These are phyloP conservation scores for Wallacemonas sp. DNA, from an alignment of 208 protist genomes.

Conservation along the genomic window DNA sequence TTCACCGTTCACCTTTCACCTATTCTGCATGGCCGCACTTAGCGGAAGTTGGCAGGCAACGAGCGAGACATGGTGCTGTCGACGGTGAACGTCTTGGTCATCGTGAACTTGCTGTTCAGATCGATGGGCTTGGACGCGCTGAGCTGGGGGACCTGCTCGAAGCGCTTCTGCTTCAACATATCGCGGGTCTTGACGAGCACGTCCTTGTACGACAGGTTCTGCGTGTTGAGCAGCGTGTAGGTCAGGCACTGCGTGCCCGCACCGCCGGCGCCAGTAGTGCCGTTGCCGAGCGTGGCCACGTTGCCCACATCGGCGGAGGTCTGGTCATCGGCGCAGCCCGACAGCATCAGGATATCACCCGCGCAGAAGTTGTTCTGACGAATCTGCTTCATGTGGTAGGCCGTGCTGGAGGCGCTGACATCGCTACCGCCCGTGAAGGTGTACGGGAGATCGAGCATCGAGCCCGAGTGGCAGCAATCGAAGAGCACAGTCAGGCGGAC, in stretches of 20 bases:
- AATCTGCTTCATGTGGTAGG: conserved; percentile 68
- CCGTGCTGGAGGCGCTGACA: conserved; percentile 13
- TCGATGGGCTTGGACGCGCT: conserved; percentile 67
- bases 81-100: conserved; percentile 34
- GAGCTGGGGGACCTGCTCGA: conserved; percentile 76
- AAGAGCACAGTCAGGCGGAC: conserved; percentile 78
- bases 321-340: conserved; percentile 62
- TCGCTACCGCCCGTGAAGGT: conserved; percentile 39
- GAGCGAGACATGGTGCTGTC: conserved; percentile 32
- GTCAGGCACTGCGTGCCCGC: conserved; percentile 71
- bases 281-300: conserved; percentile 47
- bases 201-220: conserved; percentile 47
- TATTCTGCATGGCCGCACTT: too few species aligned
- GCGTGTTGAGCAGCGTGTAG: conserved; percentile 54
- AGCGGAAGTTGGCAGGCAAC: conserved; percentile 22
- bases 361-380: conserved; percentile 52
- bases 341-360: conserved; percentile 71
- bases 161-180: conserved; percentile 54
- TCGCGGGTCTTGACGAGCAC: conserved; percentile 61
- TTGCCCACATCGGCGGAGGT: conserved; percentile 69
- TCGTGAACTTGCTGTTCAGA: conserved; percentile 48
- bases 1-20: background rate
- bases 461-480: conserved; percentile 92
- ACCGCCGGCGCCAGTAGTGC: conserved; percentile 55
- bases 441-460: conserved; percentile 83